Evolutionary conservation across 169 alveolate species (phyloP).

Genomic region (Plasmodium vinckei): DNA sequence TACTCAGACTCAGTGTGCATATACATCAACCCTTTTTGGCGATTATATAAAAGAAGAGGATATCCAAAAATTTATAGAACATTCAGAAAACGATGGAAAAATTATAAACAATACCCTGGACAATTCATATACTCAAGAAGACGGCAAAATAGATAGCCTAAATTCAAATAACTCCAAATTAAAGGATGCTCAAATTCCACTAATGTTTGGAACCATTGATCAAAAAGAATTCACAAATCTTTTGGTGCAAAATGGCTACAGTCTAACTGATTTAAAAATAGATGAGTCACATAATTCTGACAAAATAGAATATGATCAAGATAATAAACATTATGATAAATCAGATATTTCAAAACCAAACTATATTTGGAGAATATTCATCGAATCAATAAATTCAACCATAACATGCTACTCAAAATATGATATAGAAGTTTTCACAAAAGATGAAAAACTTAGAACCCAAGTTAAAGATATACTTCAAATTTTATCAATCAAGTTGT

Average conservation of each 20-base stretch:
- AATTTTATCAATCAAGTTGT: conserved; percentile 1
- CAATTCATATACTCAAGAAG: neutral
- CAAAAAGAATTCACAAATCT: conserved; percentile 15
- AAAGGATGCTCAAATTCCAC: neutral
- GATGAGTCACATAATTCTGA: neutral
- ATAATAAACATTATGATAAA: neutral
- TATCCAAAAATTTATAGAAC: conserved; percentile 8
- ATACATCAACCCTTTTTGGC: conserved; percentile 21
- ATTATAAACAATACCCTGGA: neutral
- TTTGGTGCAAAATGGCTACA: conserved; percentile 26
- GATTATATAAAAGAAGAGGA: conserved; percentile 53
- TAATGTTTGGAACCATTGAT: conserved; percentile 59
- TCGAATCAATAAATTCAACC: conserved; percentile 41
- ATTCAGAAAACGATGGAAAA: neutral
- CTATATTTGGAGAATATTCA: conserved; percentile 30
- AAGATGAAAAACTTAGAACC: conserved; percentile 10
- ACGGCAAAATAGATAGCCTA: conserved; percentile 1
- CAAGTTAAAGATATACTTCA: conserved; percentile 38
- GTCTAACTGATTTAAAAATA: conserved; percentile 17
- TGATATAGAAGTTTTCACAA: conserved; percentile 62
- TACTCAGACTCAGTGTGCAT: conserved; percentile 27
- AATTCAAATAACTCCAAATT: neutral
- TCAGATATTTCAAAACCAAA: neutral
- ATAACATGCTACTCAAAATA: conserved; percentile 37
- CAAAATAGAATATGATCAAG: no score